phyloP scores from a whole-genome alignment of 331 rosid species.

The Cydonia oblonga region DNA sequence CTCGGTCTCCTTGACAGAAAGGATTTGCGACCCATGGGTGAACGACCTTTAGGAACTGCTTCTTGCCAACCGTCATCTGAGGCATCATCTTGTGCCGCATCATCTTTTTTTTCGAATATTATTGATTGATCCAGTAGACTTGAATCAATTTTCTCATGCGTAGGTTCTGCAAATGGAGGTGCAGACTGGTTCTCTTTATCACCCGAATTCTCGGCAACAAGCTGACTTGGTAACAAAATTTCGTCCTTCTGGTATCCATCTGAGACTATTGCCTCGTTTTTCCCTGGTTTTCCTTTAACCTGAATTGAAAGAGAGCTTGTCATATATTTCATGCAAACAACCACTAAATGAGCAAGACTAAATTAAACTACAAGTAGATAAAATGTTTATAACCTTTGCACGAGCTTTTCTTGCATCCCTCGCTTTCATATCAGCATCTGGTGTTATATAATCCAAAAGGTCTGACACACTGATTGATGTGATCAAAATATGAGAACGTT shows the following conservation, averaged over 20 bases:
- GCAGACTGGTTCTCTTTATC: slow-evolving; percentile 79
- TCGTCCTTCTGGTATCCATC: slow-evolving; percentile 66
- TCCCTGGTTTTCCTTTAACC: slow-evolving; percentile 82
- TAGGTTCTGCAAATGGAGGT: slow-evolving; percentile 33
- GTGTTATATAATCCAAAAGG: slow-evolving; percentile 93
- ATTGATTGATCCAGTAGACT: slow-evolving; percentile 28
- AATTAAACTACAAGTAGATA: background rate
- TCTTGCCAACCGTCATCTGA: slow-evolving; percentile 98
- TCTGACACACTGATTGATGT: slow-evolving; percentile 74
- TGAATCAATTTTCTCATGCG: slow-evolving; percentile 42
- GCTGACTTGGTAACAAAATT: slow-evolving; percentile 29
- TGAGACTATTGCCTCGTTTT: slow-evolving; percentile 41
- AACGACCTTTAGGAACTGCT: slow-evolving; percentile 89
- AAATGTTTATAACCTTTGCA: slow-evolving; percentile 54
- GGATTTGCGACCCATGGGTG: slow-evolving; percentile 58
- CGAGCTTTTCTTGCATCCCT: slow-evolving; percentile 92
- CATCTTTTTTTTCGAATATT: slow-evolving; percentile 27
- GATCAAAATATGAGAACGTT: no score
- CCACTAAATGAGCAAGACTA: background rate
- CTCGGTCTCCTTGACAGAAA: slow-evolving; percentile 78
- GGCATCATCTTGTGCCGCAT: slow-evolving; percentile 38
- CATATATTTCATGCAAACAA: background rate
- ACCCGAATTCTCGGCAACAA: slow-evolving; percentile 42
- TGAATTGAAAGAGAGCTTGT: slow-evolving; percentile 21
- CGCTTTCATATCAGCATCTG: slow-evolving; percentile 81